These are phyloP conservation scores for Diaporthe australafricana DNA, from an alignment of 2,329 filamentous ascomycete genomes.

Conservation along the genomic window DNA sequence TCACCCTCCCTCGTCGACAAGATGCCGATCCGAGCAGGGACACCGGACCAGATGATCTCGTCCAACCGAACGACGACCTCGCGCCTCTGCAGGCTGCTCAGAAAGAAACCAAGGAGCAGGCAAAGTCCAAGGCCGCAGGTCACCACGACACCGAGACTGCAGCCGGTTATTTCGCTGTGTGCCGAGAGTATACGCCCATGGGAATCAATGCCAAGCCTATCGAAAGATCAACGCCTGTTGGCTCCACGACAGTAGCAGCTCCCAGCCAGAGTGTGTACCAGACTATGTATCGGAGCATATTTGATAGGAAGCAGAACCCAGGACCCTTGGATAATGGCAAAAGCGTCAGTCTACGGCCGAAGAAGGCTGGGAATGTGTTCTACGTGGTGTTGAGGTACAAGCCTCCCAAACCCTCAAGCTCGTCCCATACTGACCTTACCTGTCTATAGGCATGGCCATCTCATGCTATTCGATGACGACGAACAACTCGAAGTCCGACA, in stretches of 20 bases:
- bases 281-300: slow-evolving; percentile 96
- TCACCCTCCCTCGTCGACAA: slow-evolving; percentile 70
- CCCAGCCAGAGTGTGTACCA: slow-evolving; percentile 96
- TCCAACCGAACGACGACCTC: slow-evolving; percentile 73
- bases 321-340: slow-evolving; percentile 61
- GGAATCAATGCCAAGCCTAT: slow-evolving; percentile 94
- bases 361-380: slow-evolving; percentile 86
- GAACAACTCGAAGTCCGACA: slow-evolving; percentile 96
- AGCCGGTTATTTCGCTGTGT: slow-evolving; percentile 95
- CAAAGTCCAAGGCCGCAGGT: slow-evolving; percentile 59
- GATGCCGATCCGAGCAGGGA: slow-evolving; percentile 48
- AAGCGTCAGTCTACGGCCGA: slow-evolving; percentile 63
- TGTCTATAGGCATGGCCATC: slow-evolving; percentile 80
- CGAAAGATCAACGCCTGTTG: slow-evolving; percentile 84
- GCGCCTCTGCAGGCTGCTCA: slow-evolving; percentile 71
- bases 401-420: not conserved
- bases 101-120: slow-evolving; percentile 69
- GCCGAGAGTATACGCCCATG: slow-evolving; percentile 90
- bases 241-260: slow-evolving; percentile 77
- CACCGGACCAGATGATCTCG: slow-evolving; percentile 55
- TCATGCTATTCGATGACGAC: slow-evolving; percentile 97
- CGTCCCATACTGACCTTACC: slow-evolving; percentile 33
- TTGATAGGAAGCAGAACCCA: slow-evolving; percentile 77
- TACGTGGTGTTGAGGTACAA: slow-evolving; percentile 87
- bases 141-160: slow-evolving; percentile 80